Evolutionary conservation across 352 stramenopile species (phyloP).

Genomic region (Vaucheria bursata): DNA sequence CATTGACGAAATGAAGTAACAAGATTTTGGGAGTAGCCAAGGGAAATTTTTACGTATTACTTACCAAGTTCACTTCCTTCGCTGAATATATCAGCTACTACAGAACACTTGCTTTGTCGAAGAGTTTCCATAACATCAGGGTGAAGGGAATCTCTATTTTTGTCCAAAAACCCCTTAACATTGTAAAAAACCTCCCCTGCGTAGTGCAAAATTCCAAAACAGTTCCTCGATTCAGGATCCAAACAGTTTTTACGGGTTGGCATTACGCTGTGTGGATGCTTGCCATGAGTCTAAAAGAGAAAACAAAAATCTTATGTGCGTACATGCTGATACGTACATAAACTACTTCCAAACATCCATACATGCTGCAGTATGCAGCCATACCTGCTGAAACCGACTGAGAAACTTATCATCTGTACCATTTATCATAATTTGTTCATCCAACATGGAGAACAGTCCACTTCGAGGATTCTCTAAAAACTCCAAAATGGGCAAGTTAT

Average conservation of each 20-base stretch:
- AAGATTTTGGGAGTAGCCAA: too few relatives aligned
- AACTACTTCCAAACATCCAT: too few relatives aligned
- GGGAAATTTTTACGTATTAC: too few relatives aligned
- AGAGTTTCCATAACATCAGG: slow-evolving; percentile 71
- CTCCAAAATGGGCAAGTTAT: slow-evolving; percentile 69
- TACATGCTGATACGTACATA: too few relatives aligned
- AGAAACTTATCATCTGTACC: slow-evolving; percentile 47
- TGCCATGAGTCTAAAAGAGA: slow-evolving; percentile 17
- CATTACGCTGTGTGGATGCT: slow-evolving; percentile 43
- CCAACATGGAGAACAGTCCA: slow-evolving; percentile 65
- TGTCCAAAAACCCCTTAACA: slow-evolving; percentile 87
- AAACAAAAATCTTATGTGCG: too few relatives aligned
- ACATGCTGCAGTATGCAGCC: too few relatives aligned
- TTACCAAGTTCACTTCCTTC: background rate
- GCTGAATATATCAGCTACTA: slow-evolving; percentile 32
- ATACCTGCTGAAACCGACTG: slow-evolving; percentile 36
- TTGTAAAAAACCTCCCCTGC: slow-evolving; percentile 87
- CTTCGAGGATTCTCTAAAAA: slow-evolving; percentile 73
- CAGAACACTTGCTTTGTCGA: slow-evolving; percentile 10
- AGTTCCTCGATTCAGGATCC: slow-evolving; percentile 40
- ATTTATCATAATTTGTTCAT: slow-evolving; percentile 63
- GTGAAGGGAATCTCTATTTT: slow-evolving; percentile 86
- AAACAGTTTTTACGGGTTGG: slow-evolving; percentile 43
- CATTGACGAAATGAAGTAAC: too few relatives aligned
- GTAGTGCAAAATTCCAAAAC: slow-evolving; percentile 89